phyloP scores from a whole-genome alignment of 1,284 basidiomycete genomes.

The Marasmius sp. region DNA sequence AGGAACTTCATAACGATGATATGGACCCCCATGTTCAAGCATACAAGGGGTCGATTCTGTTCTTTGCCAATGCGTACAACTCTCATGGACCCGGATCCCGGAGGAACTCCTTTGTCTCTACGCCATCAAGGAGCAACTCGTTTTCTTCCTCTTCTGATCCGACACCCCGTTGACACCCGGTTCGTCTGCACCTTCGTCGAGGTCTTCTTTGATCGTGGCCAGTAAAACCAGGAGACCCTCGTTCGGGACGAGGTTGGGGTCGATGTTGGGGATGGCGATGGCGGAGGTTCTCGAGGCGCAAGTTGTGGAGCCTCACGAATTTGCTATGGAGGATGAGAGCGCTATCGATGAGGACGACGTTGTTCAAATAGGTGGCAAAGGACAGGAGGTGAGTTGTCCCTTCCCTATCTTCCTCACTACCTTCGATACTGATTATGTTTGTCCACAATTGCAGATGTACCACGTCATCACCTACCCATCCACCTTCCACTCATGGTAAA shows the following conservation, averaged over 20 bases:
- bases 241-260: slow-evolving; percentile 46
- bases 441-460: too few relatives aligned
- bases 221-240: slow-evolving; percentile 46
- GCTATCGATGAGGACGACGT: background rate
- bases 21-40: slow-evolving; percentile 67
- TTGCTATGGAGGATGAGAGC: slow-evolving; percentile 22
- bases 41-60: slow-evolving; percentile 72
- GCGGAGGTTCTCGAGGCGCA: slow-evolving; percentile 38
- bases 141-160: slow-evolving; percentile 29
- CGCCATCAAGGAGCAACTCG: slow-evolving; percentile 14
- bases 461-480: slow-evolving; percentile 8
- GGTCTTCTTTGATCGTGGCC: slow-evolving; percentile 35
- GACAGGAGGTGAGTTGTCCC: slow-evolving; percentile 27
- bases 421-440: too few relatives aligned
- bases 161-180: slow-evolving; percentile 36
- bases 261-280: slow-evolving; percentile 35
- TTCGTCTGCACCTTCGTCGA: slow-evolving; percentile 39
- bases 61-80: slow-evolving; percentile 67
- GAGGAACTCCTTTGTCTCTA: slow-evolving; percentile 19
- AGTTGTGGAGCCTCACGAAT: slow-evolving; percentile 32
- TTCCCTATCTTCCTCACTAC: too few relatives aligned
- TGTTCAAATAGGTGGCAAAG: slow-evolving; percentile 34
- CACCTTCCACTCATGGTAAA: slow-evolving; percentile 48
- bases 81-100: slow-evolving; percentile 39
- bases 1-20: slow-evolving; percentile 65